phyloP scores from a whole-genome alignment of 2,329 filamentous ascomycete species.

The Ceratocystis harringtonii region DNA sequence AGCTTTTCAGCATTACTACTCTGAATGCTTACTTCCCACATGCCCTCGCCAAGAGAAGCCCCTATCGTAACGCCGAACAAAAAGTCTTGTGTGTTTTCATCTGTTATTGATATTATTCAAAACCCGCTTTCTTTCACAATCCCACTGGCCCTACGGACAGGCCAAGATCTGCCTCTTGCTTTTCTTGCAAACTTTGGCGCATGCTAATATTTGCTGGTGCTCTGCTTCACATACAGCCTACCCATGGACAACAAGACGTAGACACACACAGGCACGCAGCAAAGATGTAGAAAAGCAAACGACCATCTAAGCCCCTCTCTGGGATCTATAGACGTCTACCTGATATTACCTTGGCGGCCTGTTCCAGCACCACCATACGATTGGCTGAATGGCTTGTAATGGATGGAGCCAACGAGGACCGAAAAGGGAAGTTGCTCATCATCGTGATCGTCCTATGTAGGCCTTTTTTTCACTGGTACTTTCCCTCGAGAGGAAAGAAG shows the following conservation, averaged over 20 bases:
- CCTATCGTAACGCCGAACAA: neutral
- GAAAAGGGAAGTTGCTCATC: neutral
- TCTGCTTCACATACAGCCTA: neutral
- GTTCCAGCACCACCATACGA: neutral
- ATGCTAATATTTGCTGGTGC: neutral
- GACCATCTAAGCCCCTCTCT: too few species aligned
- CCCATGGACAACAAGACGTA: too few species aligned
- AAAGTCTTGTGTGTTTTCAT: neutral
- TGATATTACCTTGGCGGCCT: neutral
- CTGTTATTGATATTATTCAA: neutral
- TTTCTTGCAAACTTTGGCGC: neutral
- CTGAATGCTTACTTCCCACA: neutral
- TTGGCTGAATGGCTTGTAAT: neutral
- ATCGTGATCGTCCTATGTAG: neutral
- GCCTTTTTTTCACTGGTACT: neutral
- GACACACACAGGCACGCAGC: too few species aligned
- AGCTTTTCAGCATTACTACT: neutral
- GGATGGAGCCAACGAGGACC: neutral
- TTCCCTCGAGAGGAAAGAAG: too few species aligned
- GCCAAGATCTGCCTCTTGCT: neutral
- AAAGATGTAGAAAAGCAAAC: too few species aligned
- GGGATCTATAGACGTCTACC: too few species aligned
- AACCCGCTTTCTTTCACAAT: neutral
- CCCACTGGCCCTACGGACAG: neutral
- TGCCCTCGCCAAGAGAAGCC: neutral